phyloP scores from a whole-genome alignment of 768 basidiomycete genomes.

The Sarcomyxa edulis region DNA sequence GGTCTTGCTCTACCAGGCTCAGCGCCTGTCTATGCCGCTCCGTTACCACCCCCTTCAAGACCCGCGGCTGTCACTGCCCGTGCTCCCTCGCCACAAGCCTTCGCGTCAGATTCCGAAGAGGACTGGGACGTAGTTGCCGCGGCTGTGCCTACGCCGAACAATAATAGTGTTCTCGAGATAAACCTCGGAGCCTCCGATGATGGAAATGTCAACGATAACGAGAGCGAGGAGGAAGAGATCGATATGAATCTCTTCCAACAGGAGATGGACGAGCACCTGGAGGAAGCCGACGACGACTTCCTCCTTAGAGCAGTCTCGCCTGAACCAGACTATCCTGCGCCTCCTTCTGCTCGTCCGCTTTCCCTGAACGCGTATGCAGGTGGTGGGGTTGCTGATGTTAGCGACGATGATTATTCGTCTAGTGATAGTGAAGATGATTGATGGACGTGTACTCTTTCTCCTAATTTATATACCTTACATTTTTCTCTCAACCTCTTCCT shows the following conservation, averaged over 20 bases:
- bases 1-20: slow-evolving; percentile 34
- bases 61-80: slow-evolving; percentile 14
- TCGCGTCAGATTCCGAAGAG: slow-evolving; percentile 31
- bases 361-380: slow-evolving; percentile 44
- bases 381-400: slow-evolving; percentile 14
- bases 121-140: slow-evolving; percentile 48
- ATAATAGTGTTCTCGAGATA: slow-evolving; percentile 12
- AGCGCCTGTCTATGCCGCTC: slow-evolving; percentile 18
- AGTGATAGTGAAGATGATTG: slow-evolving; percentile 54
- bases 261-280: slow-evolving; percentile 32
- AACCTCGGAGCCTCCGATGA: slow-evolving; percentile 21
- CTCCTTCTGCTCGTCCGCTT: slow-evolving; percentile 30
- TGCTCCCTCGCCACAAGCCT: slow-evolving; percentile 11
- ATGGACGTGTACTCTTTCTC: slow-evolving; percentile 1
- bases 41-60: slow-evolving; percentile 12
- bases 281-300: slow-evolving; percentile 44
- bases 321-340: slow-evolving; percentile 24
- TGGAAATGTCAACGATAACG: slow-evolving; percentile 13
- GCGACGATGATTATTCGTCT: slow-evolving; percentile 46
- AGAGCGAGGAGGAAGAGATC: slow-evolving; percentile 26
- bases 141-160: slow-evolving; percentile 3
- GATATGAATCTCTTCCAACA: slow-evolving; percentile 33
- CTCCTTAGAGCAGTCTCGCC: slow-evolving; percentile 34
- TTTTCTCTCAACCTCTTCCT: too few species aligned
- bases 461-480: slow-evolving; percentile 7